Conservation (phyloP, 2,329 filamentous ascomycete species). For the Penicillium sp. region DNA sequence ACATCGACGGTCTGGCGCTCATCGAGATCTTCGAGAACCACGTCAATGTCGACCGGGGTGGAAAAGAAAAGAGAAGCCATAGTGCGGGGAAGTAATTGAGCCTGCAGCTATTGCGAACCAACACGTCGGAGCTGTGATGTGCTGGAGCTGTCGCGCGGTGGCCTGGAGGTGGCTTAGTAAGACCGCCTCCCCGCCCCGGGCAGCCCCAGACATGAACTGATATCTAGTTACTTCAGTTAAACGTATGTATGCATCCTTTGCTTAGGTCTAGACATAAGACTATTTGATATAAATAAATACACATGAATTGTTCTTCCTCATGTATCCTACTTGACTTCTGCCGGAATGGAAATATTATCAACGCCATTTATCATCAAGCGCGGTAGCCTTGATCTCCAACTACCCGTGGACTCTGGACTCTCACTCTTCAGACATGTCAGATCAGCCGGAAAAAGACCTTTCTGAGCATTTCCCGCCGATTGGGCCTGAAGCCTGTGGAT, state of each 20-base stretch:
- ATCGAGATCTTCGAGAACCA: constrained; percentile 93
- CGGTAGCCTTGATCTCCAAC: background rate
- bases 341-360: no score
- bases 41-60: constrained; percentile 97
- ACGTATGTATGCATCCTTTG: no score
- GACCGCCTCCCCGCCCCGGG: constrained; percentile 1
- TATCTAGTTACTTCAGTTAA: no score
- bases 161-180: constrained; percentile 16
- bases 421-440: constrained; percentile 1
- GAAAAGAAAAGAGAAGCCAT: constrained; percentile 99
- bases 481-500: background rate
- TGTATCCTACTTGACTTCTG: no score
- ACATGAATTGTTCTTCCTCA: no score
- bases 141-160: constrained; percentile 22
- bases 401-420: background rate
- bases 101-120: constrained; percentile 7
- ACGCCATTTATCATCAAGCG: background rate
- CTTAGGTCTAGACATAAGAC: no score
- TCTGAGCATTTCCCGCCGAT: background rate
- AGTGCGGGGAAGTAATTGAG: constrained; percentile 16
- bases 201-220: background rate
- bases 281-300: no score
- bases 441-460: background rate
- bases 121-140: constrained; percentile 19
- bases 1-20: constrained; percentile 94